Percentiles rank a stretch among this genome's conserved stretches.
phyloP scores from a whole-genome alignment of 2,329 filamentous ascomycete species.

The Thelonectria discophora region DNA sequence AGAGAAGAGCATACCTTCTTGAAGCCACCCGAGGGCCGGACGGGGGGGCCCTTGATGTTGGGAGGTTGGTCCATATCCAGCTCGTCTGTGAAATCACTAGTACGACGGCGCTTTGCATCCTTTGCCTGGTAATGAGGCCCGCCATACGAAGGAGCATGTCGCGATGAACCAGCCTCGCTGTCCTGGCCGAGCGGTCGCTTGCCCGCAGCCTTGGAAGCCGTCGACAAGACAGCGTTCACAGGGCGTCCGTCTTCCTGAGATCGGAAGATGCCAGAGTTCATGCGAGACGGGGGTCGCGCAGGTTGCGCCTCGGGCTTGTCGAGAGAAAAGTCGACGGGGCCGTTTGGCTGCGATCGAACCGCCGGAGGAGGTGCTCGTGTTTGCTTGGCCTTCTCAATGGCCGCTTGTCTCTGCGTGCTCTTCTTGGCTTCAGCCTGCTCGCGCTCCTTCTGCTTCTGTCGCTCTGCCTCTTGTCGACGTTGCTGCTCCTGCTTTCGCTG shows the following conservation, averaged over 20 bases:
- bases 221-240: conserved; percentile 68
- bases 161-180: conserved; percentile 62
- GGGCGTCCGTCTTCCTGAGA: conserved; percentile 70
- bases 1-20: conserved; percentile 67
- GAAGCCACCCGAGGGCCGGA: conserved; percentile 76
- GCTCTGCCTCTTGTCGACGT: conserved; percentile 68
- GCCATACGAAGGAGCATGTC: conserved; percentile 56
- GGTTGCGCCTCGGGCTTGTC: conserved; percentile 47
- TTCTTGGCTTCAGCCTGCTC: conserved; percentile 73
- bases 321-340: conserved; percentile 54
- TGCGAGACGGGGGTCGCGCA: conserved; percentile 62
- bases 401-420: conserved; percentile 68
- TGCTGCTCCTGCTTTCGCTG: conserved; percentile 68
- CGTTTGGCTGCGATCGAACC: conserved; percentile 62
- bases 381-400: conserved; percentile 72
- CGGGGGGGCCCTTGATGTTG: conserved; percentile 80
- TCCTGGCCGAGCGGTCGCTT: conserved; percentile 80
- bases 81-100: conserved; percentile 74
- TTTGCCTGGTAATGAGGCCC: conserved; percentile 72
- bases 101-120: conserved; percentile 83
- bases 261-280: conserved; percentile 63
- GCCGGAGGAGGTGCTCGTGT: conserved; percentile 70
- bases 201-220: conserved; percentile 65
- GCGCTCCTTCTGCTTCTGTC: conserved; percentile 68
- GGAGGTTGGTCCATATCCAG: conserved; percentile 65